Conservation (phyloP, 257 asterid species). For the Fraxinus anomala region DNA sequence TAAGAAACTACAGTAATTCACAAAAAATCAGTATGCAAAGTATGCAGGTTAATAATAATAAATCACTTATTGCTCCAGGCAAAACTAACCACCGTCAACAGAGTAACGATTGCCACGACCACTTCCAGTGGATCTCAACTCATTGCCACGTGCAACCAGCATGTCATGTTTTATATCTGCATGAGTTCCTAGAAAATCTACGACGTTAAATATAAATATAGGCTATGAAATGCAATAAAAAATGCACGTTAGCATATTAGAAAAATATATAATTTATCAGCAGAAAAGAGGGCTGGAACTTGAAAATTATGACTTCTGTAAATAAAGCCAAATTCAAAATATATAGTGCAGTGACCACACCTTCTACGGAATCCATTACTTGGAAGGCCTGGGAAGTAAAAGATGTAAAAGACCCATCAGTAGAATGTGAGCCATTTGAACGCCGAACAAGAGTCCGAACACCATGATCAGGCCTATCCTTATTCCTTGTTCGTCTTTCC, state of each 20-base stretch:
- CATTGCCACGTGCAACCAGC: slow-evolving; percentile 48
- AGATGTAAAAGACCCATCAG: slow-evolving; percentile 71
- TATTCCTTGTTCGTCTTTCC: slow-evolving; percentile 69
- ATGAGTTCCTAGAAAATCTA: slow-evolving; percentile 47
- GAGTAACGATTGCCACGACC: slow-evolving; percentile 63
- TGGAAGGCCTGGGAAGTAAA: slow-evolving; percentile 62
- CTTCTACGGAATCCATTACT: slow-evolving; percentile 64
- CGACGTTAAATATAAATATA: slow-evolving; percentile 6
- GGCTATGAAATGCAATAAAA: neutral
- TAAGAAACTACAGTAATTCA: slow-evolving; percentile 54
- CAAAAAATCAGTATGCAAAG: slow-evolving; percentile 23
- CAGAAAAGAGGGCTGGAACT: neutral
- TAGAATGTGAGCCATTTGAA: slow-evolving; percentile 69
- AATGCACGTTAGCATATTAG: too few relatives aligned
- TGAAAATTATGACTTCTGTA: slow-evolving; percentile 13
- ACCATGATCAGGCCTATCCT: slow-evolving; percentile 94
- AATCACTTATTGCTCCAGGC: slow-evolving; percentile 9
- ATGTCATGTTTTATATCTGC: slow-evolving; percentile 52
- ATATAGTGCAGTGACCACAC: slow-evolving; percentile 32
- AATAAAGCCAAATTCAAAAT: neutral
- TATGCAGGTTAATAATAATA: slow-evolving; percentile 8
- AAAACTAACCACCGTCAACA: slow-evolving; percentile 65
- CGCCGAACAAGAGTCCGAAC: slow-evolving; percentile 90
- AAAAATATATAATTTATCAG: neutral
- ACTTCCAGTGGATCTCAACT: slow-evolving; percentile 49